phyloP scores from a whole-genome alignment of 345 rosid genomes.

The Pugionium dolabratum region DNA sequence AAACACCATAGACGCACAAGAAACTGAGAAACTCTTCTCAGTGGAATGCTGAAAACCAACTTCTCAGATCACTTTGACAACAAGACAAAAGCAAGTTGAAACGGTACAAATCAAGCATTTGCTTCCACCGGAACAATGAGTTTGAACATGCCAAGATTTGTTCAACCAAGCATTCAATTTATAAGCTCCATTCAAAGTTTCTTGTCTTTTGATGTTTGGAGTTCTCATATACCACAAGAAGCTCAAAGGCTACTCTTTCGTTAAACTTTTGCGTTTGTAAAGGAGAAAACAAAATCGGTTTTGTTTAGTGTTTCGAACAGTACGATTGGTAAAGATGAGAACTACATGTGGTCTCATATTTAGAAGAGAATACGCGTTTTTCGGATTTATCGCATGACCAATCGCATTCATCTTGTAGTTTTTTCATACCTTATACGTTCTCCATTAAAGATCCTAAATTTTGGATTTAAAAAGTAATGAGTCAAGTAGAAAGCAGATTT shows the following conservation, averaged over 20 bases:
- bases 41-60: conserved; percentile 26
- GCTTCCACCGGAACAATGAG: too few relatives aligned
- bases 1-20: conserved; percentile 31
- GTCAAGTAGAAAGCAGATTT: neutral
- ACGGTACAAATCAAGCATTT: too few relatives aligned
- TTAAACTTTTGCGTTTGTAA: too few relatives aligned
- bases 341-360: conserved; percentile 17
- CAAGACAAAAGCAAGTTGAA: neutral
- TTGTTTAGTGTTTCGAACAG: too few relatives aligned
- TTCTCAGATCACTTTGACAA: conserved; percentile 23
- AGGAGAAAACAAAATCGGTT: too few relatives aligned
- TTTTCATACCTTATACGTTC: neutral
- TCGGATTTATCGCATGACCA: neutral
- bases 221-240: conserved; percentile 70
- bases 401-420: too few relatives aligned
- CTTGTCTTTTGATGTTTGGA: conserved; percentile 50
- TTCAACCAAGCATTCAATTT: too few relatives aligned
- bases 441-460: neutral
- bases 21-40: conserved; percentile 37
- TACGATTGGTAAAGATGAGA: neutral
- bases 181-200: too few relatives aligned
- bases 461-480: conserved; percentile 1
- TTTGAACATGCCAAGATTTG: too few relatives aligned
- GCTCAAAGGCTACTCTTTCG: too few relatives aligned
- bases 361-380: conserved; percentile 20